A percentile compares a stretch with the other conserved stretches of the same genome.
phyloP scores from a whole-genome alignment of 148 eudicot species.

The Rhododendron kiyosumense region DNA sequence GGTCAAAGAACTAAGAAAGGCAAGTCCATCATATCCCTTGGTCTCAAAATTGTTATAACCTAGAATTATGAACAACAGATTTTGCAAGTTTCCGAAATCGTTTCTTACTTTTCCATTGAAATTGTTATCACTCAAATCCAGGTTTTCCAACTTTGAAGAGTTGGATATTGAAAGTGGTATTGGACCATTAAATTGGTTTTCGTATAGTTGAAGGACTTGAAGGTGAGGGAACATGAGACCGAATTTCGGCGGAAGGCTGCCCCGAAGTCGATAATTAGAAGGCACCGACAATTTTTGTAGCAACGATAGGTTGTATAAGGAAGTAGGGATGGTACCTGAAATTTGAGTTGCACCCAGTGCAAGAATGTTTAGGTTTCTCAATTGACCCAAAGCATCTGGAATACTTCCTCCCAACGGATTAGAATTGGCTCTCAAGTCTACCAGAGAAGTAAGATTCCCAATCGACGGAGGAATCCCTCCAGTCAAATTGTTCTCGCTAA shows the following conservation, averaged over 20 bases:
- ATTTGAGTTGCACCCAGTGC: background rate
- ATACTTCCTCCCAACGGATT: background rate
- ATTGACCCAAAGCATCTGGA: background rate
- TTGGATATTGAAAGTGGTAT: constrained; percentile 3
- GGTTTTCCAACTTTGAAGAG: background rate
- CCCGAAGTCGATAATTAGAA: too few species aligned
- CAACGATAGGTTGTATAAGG: background rate
- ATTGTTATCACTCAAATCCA: background rate
- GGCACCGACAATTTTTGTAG: too few species aligned
- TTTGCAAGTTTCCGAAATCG: background rate
- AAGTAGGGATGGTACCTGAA: background rate
- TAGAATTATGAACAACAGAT: background rate
- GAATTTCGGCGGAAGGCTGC: background rate
- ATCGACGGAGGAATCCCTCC: background rate
- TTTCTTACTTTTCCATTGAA: constrained; percentile 7
- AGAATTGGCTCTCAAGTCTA: background rate
- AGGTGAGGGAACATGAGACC: background rate
- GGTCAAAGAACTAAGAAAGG: background rate
- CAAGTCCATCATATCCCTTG: background rate
- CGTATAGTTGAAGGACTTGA: background rate
- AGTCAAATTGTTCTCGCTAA: background rate
- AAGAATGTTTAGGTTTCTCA: background rate
- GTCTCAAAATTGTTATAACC: background rate
- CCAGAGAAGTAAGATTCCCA: background rate
- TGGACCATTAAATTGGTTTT: background rate